phyloP scores from a whole-genome alignment of 306 rosid genomes.

The Boehmeria nivea region DNA sequence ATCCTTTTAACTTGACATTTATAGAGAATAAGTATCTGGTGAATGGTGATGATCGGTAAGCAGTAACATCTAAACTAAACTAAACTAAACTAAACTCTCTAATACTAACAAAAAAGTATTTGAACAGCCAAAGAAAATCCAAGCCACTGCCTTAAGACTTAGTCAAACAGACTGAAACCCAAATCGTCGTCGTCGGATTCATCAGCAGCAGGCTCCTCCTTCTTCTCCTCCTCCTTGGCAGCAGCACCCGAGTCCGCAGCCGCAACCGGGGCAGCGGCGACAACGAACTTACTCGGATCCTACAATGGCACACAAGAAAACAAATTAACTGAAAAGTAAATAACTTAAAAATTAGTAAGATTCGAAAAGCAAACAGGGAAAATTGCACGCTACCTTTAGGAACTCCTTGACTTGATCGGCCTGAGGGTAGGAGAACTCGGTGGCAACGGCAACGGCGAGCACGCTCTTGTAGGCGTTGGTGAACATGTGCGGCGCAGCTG shows the following conservation, averaged over 20 bases:
- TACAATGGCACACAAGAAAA: not conserved
- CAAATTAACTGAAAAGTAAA: fast-evolving
- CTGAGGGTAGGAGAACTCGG: constrained; percentile 57
- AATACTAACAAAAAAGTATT: no score
- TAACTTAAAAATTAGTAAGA: not conserved
- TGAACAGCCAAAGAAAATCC: no score
- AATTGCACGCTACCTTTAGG: constrained; percentile 39
- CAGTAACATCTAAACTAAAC: no score
- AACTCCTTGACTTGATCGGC: constrained; percentile 81
- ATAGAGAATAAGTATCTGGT: no score
- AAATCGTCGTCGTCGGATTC: constrained; percentile 43
- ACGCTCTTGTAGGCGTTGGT: constrained; percentile 71
- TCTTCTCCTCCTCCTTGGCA: constrained; percentile 55
- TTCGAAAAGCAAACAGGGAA: not conserved
- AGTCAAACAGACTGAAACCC: constrained; percentile 48
- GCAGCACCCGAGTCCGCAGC: constrained; percentile 17
- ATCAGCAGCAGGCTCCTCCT: constrained; percentile 52
- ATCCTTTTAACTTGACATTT: no score
- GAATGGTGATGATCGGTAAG: no score
- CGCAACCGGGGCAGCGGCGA: constrained; percentile 23
- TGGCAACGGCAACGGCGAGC: constrained; percentile 60
- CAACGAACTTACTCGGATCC: constrained; percentile 48
- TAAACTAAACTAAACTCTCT: no score
- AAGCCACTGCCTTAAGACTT: not conserved
- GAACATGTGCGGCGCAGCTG: constrained; percentile 87